phyloP scores from a whole-genome alignment of 179 eudicot genomes.

The Drosera spatulata region DNA sequence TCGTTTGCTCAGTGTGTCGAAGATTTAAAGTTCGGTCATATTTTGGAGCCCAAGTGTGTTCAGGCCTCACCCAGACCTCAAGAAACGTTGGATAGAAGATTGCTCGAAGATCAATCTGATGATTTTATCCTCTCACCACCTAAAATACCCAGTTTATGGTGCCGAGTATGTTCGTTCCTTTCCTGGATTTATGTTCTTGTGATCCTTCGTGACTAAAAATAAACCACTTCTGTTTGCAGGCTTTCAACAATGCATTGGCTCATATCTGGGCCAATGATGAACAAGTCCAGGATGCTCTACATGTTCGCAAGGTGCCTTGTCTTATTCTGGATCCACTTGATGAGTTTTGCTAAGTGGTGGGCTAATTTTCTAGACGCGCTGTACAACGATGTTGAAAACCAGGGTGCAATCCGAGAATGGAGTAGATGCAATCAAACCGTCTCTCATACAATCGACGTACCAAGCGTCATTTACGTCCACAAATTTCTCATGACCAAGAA shows the following conservation, averaged over 20 bases:
- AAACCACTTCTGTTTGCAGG: constrained; percentile 7
- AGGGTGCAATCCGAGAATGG: constrained; percentile 32
- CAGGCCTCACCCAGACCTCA: constrained; percentile 17
- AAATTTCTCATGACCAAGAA: constrained; percentile 15
- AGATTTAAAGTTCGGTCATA: constrained; percentile 19
- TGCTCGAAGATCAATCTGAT: constrained; percentile 14
- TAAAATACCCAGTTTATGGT: constrained; percentile 17
- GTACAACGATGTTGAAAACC: constrained; percentile 7
- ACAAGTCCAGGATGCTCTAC: constrained; percentile 36
- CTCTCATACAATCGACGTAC: constrained; percentile 17
- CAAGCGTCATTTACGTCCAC: constrained; percentile 25
- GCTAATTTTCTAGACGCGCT: constrained; percentile 6
- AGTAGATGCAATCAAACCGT: constrained; percentile 28
- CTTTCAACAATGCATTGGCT: constrained; percentile 19
- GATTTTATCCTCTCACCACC: constrained; percentile 24
- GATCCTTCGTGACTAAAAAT: neutral
- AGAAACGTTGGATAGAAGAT: constrained; percentile 33
- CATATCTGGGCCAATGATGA: constrained; percentile 41
- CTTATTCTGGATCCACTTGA: neutral
- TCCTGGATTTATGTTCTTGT: neutral
- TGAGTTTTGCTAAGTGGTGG: neutral
- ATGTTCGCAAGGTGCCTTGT: constrained; percentile 31
- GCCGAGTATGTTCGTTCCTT: constrained; percentile 10
- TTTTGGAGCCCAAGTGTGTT: constrained; percentile 30
- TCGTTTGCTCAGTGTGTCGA: constrained; percentile 16